phyloP scores from a whole-genome alignment of 2,329 filamentous ascomycete genomes.

The Trichoderma breve region DNA sequence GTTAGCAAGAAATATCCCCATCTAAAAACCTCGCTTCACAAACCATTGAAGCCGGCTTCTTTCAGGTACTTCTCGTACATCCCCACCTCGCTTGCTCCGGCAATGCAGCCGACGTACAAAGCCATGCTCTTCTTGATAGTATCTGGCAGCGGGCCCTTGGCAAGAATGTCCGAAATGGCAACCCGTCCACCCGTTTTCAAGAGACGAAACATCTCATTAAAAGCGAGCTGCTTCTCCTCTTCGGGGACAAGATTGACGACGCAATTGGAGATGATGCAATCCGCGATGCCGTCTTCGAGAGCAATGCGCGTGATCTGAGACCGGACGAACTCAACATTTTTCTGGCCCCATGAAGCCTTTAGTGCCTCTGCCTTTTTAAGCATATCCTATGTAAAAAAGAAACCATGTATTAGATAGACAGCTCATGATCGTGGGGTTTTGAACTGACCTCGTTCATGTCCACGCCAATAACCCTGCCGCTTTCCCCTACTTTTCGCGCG shows the following conservation, averaged over 20 bases:
- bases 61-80: slow-evolving; percentile 53
- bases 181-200: slow-evolving; percentile 57
- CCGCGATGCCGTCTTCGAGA: slow-evolving; percentile 43
- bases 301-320: slow-evolving; percentile 50
- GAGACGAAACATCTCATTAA: slow-evolving; percentile 57
- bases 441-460: slow-evolving; percentile 57
- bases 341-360: slow-evolving; percentile 35
- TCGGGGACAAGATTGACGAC: slow-evolving; percentile 59
- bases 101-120: slow-evolving; percentile 60
- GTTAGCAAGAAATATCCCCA: neutral
- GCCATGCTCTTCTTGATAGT: slow-evolving; percentile 49
- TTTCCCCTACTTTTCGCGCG: slow-evolving; percentile 46
- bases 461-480: slow-evolving; percentile 53
- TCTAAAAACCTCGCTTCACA: neutral
- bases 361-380: slow-evolving; percentile 48
- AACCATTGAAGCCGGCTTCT: slow-evolving; percentile 46
- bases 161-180: slow-evolving; percentile 60
- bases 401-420: neutral
- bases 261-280: slow-evolving; percentile 61
- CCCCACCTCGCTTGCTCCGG: slow-evolving; percentile 51
- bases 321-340: slow-evolving; percentile 52
- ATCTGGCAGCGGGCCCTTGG: slow-evolving; percentile 46
- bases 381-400: slow-evolving; percentile 45
- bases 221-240: slow-evolving; percentile 51
- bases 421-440: neutral